Evolutionary conservation across 2,329 filamentous ascomycete genomes (phyloP).

Genomic region (Alternaria solani): DNA sequence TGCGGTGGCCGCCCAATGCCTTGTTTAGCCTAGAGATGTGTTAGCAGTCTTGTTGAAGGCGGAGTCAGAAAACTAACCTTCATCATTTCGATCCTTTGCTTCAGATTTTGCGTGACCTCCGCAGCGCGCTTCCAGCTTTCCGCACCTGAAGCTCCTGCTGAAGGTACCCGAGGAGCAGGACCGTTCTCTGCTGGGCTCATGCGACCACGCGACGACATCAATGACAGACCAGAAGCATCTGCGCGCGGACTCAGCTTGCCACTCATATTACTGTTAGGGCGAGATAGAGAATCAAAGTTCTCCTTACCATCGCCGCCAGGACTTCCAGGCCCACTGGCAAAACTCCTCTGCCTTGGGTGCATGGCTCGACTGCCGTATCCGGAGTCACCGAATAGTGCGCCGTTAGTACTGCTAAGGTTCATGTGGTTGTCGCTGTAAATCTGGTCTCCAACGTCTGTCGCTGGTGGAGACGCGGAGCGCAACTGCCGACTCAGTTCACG

Average conservation of each 20-base stretch:
- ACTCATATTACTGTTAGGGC: slow-evolving; percentile 46
- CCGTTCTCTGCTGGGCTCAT: slow-evolving; percentile 44
- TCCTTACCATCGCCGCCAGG: slow-evolving; percentile 58
- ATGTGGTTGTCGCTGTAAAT: slow-evolving; percentile 64
- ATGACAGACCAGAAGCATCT: slow-evolving; percentile 45
- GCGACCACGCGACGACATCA: slow-evolving; percentile 44
- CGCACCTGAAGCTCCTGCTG: slow-evolving; percentile 48
- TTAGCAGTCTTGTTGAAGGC: slow-evolving; percentile 19
- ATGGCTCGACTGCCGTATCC: slow-evolving; percentile 53
- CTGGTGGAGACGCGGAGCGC: slow-evolving; percentile 65
- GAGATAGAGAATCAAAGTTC: slow-evolving; percentile 52
- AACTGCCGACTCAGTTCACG: slow-evolving; percentile 72
- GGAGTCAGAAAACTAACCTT: slow-evolving; percentile 65
- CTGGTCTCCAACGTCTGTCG: slow-evolving; percentile 51
- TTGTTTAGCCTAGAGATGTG: slow-evolving; percentile 47
- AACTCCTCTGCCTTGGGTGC: slow-evolving; percentile 37
- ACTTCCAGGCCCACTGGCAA: slow-evolving; percentile 42
- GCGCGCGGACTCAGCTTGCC: slow-evolving; percentile 52
- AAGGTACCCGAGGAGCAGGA: slow-evolving; percentile 29
- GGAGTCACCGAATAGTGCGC: slow-evolving; percentile 47
- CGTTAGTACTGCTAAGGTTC: slow-evolving; percentile 62
- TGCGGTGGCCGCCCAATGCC: slow-evolving; percentile 44
- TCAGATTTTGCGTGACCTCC: slow-evolving; percentile 96
- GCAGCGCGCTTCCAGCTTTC: slow-evolving; percentile 98
- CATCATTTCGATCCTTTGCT: slow-evolving; percentile 98